A percentile compares a stretch with the other conserved stretches of the same genome.
Conservation (phyloP, 2,329 filamentous ascomycete species). For the Aspergillus sp. region DNA sequence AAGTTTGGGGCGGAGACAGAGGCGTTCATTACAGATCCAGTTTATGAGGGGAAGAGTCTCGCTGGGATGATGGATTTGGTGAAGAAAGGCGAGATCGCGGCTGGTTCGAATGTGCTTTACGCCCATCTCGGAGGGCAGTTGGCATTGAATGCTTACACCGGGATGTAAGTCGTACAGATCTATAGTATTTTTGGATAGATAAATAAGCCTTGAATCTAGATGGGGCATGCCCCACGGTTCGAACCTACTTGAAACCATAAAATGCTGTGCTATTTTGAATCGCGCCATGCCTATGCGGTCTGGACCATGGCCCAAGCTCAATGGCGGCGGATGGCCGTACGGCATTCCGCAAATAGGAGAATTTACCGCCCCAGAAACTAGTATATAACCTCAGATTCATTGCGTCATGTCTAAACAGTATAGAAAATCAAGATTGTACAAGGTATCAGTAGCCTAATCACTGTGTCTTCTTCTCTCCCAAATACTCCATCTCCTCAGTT, state of each 20-base stretch:
- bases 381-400: background rate
- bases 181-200: background rate
- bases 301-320: background rate
- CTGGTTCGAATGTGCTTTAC: slow-evolving; percentile 9
- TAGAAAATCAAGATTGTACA: background rate
- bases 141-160: slow-evolving; percentile 11
- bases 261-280: background rate
- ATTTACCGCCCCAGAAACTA: background rate
- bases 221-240: no score
- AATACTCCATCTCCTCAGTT: slow-evolving; percentile 32
- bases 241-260: background rate
- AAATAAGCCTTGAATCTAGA: background rate
- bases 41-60: slow-evolving; percentile 9
- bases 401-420: background rate
- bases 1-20: slow-evolving; percentile 9
- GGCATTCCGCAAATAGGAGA: background rate
- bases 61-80: slow-evolving; percentile 11
- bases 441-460: background rate
- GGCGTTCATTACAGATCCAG: slow-evolving; percentile 12
- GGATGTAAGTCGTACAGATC: background rate
- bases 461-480: slow-evolving; percentile 17
- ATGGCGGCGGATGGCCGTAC: no score
- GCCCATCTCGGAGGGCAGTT: slow-evolving; percentile 10
- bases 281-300: no score
- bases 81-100: background rate